Conservation (phyloP, 345 rosid genomes). For the sweet orange (Citrus sinensis) region DVS_A1.0 CM039164.1:22081001-22081500, state of each 20-base stretch:
- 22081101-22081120: neutral
- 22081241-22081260: neutral
- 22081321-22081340: constrained; percentile 11
- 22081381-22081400: constrained; percentile 87
- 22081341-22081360: constrained; percentile 24
- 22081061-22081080: neutral
- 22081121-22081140: neutral
- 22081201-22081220: neutral
- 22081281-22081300: neutral
- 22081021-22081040: neutral
- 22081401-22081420: constrained; percentile 76
- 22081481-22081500: constrained; percentile 94
- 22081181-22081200: neutral
- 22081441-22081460: constrained; percentile 91
- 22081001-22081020: neutral
- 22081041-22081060: neutral
- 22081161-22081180: neutral
- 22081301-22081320: neutral
- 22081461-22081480: constrained; percentile 72
- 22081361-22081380: constrained; percentile 89
- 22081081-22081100: neutral
- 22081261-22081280: neutral
- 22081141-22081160: neutral
- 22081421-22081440: constrained; percentile 88
- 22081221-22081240: neutral